Evolutionary conservation across 1,284 basidiomycete genomes (phyloP), one percentile per base, ranked within the genome.

Genomic region (Jaminaea rosea): DNA sequence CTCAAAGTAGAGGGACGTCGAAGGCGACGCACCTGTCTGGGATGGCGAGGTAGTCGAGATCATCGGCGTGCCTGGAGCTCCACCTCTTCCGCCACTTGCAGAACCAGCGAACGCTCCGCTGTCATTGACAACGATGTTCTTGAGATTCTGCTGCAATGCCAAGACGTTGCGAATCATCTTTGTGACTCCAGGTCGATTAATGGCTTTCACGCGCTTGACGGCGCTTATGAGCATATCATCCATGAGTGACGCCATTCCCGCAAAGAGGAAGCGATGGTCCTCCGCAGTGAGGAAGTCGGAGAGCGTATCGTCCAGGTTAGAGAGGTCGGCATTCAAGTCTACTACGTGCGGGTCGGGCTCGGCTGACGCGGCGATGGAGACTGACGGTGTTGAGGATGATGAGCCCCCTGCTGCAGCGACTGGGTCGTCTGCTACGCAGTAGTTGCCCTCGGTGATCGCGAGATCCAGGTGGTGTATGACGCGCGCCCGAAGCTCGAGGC

Each of bases 121-220:
- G 29, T 53, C 41, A 15, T n/a, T 34, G 19, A 53, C 44, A 10
- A 60, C 58, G 31, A 73, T 63, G 53, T 72, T 72, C 69, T 89
- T 88, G 62, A 96, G 80, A 63, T 88, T 87, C 73, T 98, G 93
- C 72, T 94, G 91, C 23, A 98, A 79, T 11, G 92, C 87, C 23
- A 91, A 79, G 42, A 96, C 86, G 75, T 96, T 94, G 39, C 91
- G 83, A 63, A 84, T 77, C 72, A 97, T 86, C 77, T 96, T 96
- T 67, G 84, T 83, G 57, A 91, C 82, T 0, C 93, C 93, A 50
- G 84, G 81, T 0, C 77, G 72, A 63, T 91, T 97, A 11, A 84
- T 83, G 13, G 80, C 73, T 23, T 81, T 82, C 53, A 98, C 80
- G 52, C 82, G 77, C 21, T 83, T 82, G 26, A 88, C 87, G 55